phyloP scores from a whole-genome alignment of 352 stramenopile species.

The Phytophthora cryptogea region DNA sequence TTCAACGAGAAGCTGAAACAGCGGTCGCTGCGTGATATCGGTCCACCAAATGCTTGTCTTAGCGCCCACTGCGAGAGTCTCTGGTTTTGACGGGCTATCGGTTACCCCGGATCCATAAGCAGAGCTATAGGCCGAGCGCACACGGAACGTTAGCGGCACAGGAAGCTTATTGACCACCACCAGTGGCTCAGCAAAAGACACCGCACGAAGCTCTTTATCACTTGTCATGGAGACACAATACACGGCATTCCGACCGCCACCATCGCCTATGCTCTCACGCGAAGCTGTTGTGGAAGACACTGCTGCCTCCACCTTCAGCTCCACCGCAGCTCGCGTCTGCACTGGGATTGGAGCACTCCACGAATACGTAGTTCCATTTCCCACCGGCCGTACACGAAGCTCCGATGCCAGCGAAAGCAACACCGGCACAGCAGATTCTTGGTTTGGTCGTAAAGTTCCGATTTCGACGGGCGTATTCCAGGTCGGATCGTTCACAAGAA shows the following conservation, averaged over 20 bases:
- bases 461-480: constrained; percentile 79
- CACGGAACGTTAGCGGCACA: constrained; percentile 59
- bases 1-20: constrained; percentile 71
- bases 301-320: constrained; percentile 67
- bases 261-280: constrained; percentile 23
- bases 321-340: constrained; percentile 61
- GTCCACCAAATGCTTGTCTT: constrained; percentile 82
- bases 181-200: constrained; percentile 71
- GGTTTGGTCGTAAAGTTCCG: constrained; percentile 53
- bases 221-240: constrained; percentile 71
- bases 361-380: constrained; percentile 41
- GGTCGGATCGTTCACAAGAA: constrained; percentile 83
- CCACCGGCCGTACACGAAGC: constrained; percentile 63
- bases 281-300: constrained; percentile 33
- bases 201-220: constrained; percentile 69
- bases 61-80: constrained; percentile 57
- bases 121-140: constrained; percentile 48
- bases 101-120: constrained; percentile 37
- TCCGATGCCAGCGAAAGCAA: constrained; percentile 71
- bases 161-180: constrained; percentile 84
- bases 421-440: constrained; percentile 73
- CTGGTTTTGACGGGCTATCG: constrained; percentile 34
- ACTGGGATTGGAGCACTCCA: constrained; percentile 84
- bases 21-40: constrained; percentile 57
- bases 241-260: constrained; percentile 46